Percentiles rank a stretch among this genome's conserved stretches.
Evolutionary conservation across 495 filamentous ascomycete genomes (phyloP).

Genomic region (Penicillium odoratum): DNA sequence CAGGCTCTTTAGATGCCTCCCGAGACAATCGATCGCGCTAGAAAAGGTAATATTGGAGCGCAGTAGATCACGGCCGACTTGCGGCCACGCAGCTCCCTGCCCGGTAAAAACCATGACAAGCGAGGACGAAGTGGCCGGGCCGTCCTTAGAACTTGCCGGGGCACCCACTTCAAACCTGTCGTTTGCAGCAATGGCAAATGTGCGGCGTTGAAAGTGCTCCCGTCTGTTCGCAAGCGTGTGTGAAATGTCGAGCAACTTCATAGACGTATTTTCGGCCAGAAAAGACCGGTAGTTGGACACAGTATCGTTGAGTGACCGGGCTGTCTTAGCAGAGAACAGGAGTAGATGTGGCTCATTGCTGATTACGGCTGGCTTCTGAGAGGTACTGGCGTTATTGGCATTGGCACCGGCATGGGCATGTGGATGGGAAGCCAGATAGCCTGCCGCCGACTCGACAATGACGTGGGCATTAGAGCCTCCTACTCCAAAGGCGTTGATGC

Average conservation of each 20-base stretch:
- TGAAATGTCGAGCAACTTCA: conserved; percentile 18
- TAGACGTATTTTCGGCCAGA: conserved; percentile 4
- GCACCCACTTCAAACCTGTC: too few relatives aligned
- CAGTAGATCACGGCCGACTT: too few relatives aligned
- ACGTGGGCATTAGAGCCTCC: conserved; percentile 31
- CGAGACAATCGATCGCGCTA: too few relatives aligned
- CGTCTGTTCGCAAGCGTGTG: background rate
- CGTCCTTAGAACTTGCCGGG: background rate
- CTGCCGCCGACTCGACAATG: conserved; percentile 11
- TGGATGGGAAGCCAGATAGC: background rate
- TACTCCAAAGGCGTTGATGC: conserved; percentile 27
- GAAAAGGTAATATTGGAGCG: too few relatives aligned
- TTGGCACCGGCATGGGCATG: too few relatives aligned
- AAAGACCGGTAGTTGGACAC: background rate
- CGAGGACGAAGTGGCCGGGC: conserved; percentile 8
- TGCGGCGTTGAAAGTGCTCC: conserved; percentile 7
- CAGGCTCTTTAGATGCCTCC: too few relatives aligned
- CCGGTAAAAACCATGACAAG: conserved; percentile 35
- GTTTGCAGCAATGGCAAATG: conserved; percentile 20
- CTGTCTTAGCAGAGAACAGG: conserved; percentile 12
- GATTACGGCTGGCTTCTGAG: background rate
- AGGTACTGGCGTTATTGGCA: too few relatives aligned
- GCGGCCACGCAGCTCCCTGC: conserved; percentile 41
- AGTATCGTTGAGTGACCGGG: conserved; percentile 4
- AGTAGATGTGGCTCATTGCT: conserved; percentile 9